Conservation (phyloP, 2,329 filamentous ascomycete genomes). For the Colletotrichum sojae region DNA sequence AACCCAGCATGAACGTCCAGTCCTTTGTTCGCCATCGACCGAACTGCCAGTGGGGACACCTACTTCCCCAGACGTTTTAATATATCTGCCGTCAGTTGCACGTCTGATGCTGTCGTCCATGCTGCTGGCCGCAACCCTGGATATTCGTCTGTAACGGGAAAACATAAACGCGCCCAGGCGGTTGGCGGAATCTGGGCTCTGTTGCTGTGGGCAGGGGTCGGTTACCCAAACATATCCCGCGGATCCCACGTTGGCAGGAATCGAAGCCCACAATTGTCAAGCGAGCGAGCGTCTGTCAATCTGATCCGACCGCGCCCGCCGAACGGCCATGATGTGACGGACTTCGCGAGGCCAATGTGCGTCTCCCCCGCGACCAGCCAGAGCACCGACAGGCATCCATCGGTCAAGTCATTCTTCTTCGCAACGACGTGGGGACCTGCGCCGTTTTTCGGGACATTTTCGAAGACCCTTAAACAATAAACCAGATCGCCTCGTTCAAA, state of each 20-base stretch:
- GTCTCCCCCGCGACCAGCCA: conserved; percentile 21
- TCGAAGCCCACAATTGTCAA: conserved; percentile 14
- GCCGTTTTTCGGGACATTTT: not conserved
- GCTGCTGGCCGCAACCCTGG: not conserved
- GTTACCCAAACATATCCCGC: conserved; percentile 12
- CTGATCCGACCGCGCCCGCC: conserved; percentile 16
- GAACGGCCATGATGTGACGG: conserved; percentile 3
- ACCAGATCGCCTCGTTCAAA: not conserved
- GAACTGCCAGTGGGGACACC: not conserved
- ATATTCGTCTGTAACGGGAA: conserved; percentile 18
- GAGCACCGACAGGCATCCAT: conserved; percentile 3
- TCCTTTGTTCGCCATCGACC: not conserved
- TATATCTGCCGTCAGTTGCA: conserved; percentile 16
- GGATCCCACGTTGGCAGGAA: conserved; percentile 12
- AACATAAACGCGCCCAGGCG: conserved; percentile 16
- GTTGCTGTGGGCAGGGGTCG: conserved; percentile 3
- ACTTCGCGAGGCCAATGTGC: conserved; percentile 3
- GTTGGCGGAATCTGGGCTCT: conserved; percentile 12
- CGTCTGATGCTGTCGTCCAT: conserved; percentile 13
- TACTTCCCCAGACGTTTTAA: conserved; percentile 19
- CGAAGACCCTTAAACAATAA: conserved; percentile 1
- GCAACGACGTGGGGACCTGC: conserved; percentile 3
- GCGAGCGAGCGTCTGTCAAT: conserved; percentile 16
- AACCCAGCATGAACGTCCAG: conserved; percentile 27
- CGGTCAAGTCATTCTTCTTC: conserved; percentile 1